These are phyloP conservation scores for Cornus controversa DNA, from an alignment of 148 eudicot genomes.

Conservation along the genomic window DNA sequence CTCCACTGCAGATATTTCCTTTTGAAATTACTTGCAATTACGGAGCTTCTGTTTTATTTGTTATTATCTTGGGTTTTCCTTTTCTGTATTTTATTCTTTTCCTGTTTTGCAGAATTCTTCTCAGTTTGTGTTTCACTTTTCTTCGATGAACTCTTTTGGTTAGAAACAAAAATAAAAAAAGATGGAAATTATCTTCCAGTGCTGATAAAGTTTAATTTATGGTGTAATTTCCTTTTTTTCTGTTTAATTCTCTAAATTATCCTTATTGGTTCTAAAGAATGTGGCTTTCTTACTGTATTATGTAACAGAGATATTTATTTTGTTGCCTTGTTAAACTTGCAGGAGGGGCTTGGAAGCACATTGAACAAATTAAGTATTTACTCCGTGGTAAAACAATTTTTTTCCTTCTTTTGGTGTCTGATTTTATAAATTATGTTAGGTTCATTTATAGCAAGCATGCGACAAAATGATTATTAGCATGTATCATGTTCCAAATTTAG, in stretches of 20 bases:
- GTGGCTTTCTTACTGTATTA: too few relatives aligned
- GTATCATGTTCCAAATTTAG: neutral
- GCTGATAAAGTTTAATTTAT: neutral
- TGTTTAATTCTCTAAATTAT: neutral
- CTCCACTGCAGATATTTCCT: too few relatives aligned
- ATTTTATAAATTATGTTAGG: neutral
- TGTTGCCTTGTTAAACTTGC: slow-evolving; percentile 27
- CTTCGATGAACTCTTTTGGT: neutral
- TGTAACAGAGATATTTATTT: neutral
- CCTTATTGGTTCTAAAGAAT: too few relatives aligned
- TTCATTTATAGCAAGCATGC: neutral
- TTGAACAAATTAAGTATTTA: slow-evolving; percentile 47
- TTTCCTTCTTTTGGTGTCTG: neutral
- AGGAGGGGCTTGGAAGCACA: slow-evolving; percentile 56
- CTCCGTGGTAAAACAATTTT: slow-evolving; percentile 56
- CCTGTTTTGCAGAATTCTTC: neutral
- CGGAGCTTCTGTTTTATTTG: neutral
- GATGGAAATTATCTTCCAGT: neutral
- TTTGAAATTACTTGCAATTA: too few relatives aligned
- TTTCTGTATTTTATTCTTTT: neutral
- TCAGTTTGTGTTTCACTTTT: neutral
- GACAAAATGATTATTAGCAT: neutral
- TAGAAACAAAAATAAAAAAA: neutral
- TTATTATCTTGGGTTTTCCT: neutral
- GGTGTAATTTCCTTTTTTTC: neutral